Percentiles rank a stretch among this genome's conserved stretches.
Evolutionary conservation across 768 basidiomycete genomes (phyloP).

Genomic region (Coprinopsis cinerea): DNA sequence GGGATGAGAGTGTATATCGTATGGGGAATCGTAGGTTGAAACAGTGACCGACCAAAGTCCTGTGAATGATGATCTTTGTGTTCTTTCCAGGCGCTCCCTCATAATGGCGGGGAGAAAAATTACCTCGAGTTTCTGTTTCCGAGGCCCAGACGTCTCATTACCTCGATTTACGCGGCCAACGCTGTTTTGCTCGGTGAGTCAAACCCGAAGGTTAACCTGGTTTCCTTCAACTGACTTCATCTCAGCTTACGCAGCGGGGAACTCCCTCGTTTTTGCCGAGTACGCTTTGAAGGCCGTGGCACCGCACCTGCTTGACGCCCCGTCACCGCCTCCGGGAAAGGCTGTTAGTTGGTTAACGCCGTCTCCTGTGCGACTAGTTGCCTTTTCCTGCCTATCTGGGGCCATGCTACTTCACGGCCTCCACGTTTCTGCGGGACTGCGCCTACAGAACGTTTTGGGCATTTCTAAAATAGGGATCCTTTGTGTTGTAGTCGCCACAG

Average conservation of each 20-base stretch:
- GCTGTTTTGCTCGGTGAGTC: slow-evolving; percentile 34
- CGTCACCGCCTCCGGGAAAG: slow-evolving; percentile 16
- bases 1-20: slow-evolving; percentile 33
- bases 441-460: slow-evolving; percentile 58
- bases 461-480: slow-evolving; percentile 49
- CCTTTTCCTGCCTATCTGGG: slow-evolving; percentile 32
- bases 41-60: background rate
- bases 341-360: slow-evolving; percentile 19
- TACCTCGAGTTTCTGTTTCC: slow-evolving; percentile 60
- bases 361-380: slow-evolving; percentile 28
- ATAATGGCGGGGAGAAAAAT: slow-evolving; percentile 67
- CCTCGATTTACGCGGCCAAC: slow-evolving; percentile 50
- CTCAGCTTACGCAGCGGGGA: slow-evolving; percentile 33
- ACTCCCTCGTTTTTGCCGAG: slow-evolving; percentile 55
- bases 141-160: slow-evolving; percentile 48
- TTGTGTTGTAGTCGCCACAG: slow-evolving; percentile 41
- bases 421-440: slow-evolving; percentile 45
- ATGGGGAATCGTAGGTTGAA: slow-evolving; percentile 26
- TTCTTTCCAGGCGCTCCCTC: slow-evolving; percentile 52
- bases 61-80: background rate
- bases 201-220: background rate
- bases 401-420: slow-evolving; percentile 33
- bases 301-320: slow-evolving; percentile 21
- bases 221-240: background rate
- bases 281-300: slow-evolving; percentile 16